Evolutionary conservation across 345 rosid genomes (phyloP).

Genomic region (Barbarea vulgaris): DNA sequence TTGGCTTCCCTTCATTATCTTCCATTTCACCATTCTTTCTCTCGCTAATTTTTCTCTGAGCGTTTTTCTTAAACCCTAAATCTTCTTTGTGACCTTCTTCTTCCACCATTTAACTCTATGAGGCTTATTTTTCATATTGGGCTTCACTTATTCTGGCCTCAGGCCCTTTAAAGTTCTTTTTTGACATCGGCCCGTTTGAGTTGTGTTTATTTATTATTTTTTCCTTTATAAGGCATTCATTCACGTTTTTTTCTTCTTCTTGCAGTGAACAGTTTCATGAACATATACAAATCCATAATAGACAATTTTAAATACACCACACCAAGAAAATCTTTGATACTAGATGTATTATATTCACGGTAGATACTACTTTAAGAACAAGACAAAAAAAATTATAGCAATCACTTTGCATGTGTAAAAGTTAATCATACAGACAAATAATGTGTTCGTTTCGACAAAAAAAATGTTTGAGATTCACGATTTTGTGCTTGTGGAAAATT

Average conservation of each 20-base stretch:
- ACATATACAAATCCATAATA: background rate
- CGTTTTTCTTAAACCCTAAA: slow-evolving; percentile 39
- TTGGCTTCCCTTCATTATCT: slow-evolving; percentile 73
- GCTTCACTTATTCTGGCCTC: background rate
- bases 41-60: background rate
- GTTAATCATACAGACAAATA: background rate
- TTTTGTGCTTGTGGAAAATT: background rate
- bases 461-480: background rate
- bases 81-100: background rate
- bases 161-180: background rate
- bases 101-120: background rate
- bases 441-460: background rate
- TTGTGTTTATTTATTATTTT: background rate
- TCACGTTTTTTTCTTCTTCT: background rate
- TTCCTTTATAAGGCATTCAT: background rate
- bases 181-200: background rate
- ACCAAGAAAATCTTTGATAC: background rate
- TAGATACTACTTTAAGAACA: too few relatives aligned
- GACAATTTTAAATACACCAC: too few relatives aligned
- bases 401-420: too few relatives aligned
- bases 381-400: too few relatives aligned
- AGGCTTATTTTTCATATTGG: background rate
- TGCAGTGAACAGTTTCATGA: background rate
- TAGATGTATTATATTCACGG: background rate
- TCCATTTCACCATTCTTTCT: slow-evolving; percentile 57